phyloP scores from a whole-genome alignment of 192 early-diverging fungal species.

The Diversispora eburnea region DNA sequence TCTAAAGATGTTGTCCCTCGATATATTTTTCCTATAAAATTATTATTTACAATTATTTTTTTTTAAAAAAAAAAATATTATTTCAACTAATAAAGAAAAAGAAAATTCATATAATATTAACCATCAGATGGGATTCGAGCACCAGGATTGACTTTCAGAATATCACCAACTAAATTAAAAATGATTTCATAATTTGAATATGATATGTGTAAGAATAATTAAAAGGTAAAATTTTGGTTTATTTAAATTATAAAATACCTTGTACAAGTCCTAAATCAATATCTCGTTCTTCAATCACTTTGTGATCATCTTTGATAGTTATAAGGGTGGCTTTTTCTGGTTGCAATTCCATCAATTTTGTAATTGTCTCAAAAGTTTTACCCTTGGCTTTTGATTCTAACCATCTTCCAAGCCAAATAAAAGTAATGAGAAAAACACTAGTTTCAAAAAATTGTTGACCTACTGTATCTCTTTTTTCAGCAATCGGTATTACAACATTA shows the following conservation, averaged over 20 bases:
- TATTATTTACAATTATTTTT: background rate
- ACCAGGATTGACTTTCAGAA: constrained; percentile 67
- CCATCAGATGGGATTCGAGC: constrained; percentile 75
- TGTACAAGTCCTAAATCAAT: constrained; percentile 53
- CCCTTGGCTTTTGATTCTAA: constrained; percentile 77
- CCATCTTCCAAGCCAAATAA: constrained; percentile 81
- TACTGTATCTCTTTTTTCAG: constrained; percentile 11
- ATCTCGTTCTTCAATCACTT: constrained; percentile 40
- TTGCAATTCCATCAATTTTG: constrained; percentile 68
- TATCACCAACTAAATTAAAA: constrained; percentile 63
- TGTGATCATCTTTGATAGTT: constrained; percentile 18
- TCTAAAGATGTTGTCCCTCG: constrained; percentile 63
- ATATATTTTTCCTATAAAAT: constrained; percentile 34
- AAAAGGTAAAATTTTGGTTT: background rate
- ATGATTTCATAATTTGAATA: constrained; percentile 18
- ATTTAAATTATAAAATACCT: constrained; percentile 38
- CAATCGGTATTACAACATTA: constrained; percentile 22
- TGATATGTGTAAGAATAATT: background rate
- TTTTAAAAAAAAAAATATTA: background rate
- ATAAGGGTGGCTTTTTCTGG: constrained; percentile 68
- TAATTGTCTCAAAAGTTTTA: constrained; percentile 72
- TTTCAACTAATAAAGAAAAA: too few species aligned
- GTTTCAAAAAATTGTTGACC: constrained; percentile 74
- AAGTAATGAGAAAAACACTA: constrained; percentile 68
- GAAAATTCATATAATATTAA: constrained; percentile 22